Base-by-base conservation (phyloP, 257 asterid genomes). In the Linderniella brevidens region DNA sequence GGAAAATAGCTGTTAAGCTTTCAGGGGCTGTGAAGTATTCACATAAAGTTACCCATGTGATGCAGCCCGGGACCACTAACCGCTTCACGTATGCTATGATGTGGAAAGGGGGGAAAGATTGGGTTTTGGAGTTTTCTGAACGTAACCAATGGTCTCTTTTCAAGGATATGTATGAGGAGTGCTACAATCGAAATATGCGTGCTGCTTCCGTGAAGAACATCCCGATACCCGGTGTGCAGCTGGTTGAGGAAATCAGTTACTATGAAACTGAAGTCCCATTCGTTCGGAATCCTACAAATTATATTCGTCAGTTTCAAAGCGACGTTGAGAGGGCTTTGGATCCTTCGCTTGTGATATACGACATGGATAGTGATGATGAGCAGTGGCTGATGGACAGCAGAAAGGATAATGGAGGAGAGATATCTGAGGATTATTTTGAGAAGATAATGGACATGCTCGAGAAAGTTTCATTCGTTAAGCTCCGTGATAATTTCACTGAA, bases 51-150 rank as follows among this genome's bases (percentile, higher is more conserved):
- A 71, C 66, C 57, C 75, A 76, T 52, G 54, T 69, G 45, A 61
- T 82, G 70, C 88, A 69, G 66, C 80, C 79, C 41, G 93, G 87
- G 36, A 60, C 94, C 35, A 76, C 87, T 52, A 82, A 82, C 61
- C 78, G 88, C 53, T 79, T 57, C 65, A 67, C 92, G 0, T 92
- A 82, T 79, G 84, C 92, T 58, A 76, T 79, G 87, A 67, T 82
- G 87, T 82, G 94, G 94, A 82, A 77, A 64, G 88, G 94, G 47
- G 94, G 87, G 45, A 76, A 79, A 63, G 87, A 82, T 57, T 82
- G 94, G 92, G 68, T 66, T 8, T 64, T 82, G 50, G 94, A 82
- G 70, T 82, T 82, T 52, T 74, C 85, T 57, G 87, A 71, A 57
- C 64, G 87, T 63, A 72, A 74, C 57, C 92, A 76, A 63, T 82